Conservation (phyloP, 2,329 filamentous ascomycete species). For the Neopestalotiopsis sp. region DNA sequence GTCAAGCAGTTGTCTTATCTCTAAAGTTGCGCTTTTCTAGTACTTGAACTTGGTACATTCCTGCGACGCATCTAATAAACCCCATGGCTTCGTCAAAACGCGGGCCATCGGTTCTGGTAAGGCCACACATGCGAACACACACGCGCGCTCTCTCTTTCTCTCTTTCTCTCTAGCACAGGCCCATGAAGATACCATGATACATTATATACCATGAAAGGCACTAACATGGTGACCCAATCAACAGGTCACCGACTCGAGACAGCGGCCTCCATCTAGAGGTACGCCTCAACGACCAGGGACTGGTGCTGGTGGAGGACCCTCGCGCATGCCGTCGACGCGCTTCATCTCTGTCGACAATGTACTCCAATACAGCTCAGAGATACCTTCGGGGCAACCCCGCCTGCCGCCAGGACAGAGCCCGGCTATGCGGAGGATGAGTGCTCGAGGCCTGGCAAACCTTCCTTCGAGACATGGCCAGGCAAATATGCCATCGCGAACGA, state of each 20-base stretch:
- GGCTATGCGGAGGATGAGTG: constrained; percentile 48
- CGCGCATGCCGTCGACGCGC: constrained; percentile 57
- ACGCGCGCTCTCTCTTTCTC: no score
- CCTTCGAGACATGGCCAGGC: constrained; percentile 55
- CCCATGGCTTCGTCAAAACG: constrained; percentile 18
- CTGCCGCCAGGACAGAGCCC: constrained; percentile 62
- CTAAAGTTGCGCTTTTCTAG: background rate
- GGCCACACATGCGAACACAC: background rate
- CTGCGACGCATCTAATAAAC: background rate
- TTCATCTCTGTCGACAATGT: constrained; percentile 94
- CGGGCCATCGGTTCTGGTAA: constrained; percentile 23
- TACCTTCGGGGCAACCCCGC: constrained; percentile 91
- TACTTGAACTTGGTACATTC: background rate
- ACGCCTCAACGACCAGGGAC: constrained; percentile 17
- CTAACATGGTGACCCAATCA: background rate
- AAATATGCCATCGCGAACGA: constrained; percentile 80
- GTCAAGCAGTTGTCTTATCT: background rate
- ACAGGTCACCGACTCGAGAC: constrained; percentile 21
- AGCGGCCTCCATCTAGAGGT: constrained; percentile 20
- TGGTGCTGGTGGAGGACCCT: constrained; percentile 10
- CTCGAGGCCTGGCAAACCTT: constrained; percentile 48
- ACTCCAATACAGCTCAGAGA: constrained; percentile 90
- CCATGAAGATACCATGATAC: background rate
- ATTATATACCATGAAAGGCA: background rate
- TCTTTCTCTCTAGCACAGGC: background rate